Conservation (phyloP, 2,329 filamentous ascomycete genomes). For the Elsinoe batatas region DNA sequence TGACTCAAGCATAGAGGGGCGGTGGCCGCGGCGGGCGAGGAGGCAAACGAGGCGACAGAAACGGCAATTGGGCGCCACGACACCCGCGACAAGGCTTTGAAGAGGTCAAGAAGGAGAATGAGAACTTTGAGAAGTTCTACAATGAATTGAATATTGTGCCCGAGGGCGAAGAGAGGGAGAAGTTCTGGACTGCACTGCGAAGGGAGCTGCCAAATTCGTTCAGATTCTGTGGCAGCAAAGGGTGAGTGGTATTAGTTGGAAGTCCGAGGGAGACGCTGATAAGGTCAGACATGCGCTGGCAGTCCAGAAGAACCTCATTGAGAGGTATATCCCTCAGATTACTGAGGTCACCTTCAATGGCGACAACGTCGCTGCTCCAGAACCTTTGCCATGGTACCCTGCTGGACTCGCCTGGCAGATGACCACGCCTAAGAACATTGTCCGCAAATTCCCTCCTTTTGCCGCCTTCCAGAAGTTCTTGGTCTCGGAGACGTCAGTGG, state of each 20-base stretch:
- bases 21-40: constrained; percentile 11
- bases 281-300: constrained; percentile 68
- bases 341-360: constrained; percentile 76
- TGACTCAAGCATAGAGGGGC: constrained; percentile 1
- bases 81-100: constrained; percentile 42
- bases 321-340: constrained; percentile 85
- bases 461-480: constrained; percentile 95
- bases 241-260: constrained; percentile 41
- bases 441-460: constrained; percentile 89
- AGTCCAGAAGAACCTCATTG: constrained; percentile 79
- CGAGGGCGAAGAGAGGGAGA: constrained; percentile 59
- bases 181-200: constrained; percentile 76
- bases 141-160: constrained; percentile 64
- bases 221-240: constrained; percentile 90
- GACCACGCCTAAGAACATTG: constrained; percentile 93
- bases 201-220: constrained; percentile 93
- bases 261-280: constrained; percentile 10
- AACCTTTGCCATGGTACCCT: constrained; percentile 82
- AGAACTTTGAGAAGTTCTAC: constrained; percentile 80
- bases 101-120: constrained; percentile 67
- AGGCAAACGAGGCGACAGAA: constrained; percentile 21
- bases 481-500: constrained; percentile 91
- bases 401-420: constrained; percentile 94
- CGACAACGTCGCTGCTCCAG: constrained; percentile 68
- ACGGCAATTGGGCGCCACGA: constrained; percentile 36